A percentile compares a stretch with the other conserved stretches of the same genome.
These are phyloP conservation scores for Verbena officinalis DNA, from an alignment of 257 asterid species.

Conservation along the genomic window DNA sequence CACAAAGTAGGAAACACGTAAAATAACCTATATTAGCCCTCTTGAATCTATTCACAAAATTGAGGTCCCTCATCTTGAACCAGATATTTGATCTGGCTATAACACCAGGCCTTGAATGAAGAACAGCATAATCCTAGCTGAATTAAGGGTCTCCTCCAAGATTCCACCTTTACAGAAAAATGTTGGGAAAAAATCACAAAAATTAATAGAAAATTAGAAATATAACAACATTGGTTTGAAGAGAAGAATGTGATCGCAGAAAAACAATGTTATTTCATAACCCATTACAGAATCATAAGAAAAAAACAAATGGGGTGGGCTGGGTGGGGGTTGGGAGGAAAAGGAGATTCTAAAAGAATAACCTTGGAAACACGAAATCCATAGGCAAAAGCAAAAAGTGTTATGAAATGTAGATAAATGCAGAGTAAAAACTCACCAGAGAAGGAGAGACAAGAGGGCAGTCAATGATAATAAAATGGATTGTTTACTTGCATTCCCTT, in stretches of 20 bases:
- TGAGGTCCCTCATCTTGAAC: constrained; percentile 65
- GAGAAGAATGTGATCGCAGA: constrained; percentile 32
- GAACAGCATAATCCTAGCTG: constrained; percentile 35
- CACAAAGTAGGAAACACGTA: constrained; percentile 39
- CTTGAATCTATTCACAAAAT: constrained; percentile 38
- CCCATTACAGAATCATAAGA: constrained; percentile 23
- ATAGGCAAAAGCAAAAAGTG: constrained; percentile 30
- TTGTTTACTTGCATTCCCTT: constrained; percentile 10
- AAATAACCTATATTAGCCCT: constrained; percentile 38
- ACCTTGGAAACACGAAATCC: constrained; percentile 36
- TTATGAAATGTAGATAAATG: constrained; percentile 31
- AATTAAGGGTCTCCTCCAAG: constrained; percentile 45
- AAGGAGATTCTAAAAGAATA: constrained; percentile 34
- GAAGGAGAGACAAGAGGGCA: constrained; percentile 33
- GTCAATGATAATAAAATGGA: constrained; percentile 31
- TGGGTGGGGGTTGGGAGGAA: not conserved
- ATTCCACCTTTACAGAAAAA: constrained; percentile 41
- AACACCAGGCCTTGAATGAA: constrained; percentile 37
- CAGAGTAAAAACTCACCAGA: constrained; percentile 49
- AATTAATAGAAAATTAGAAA: constrained; percentile 31
- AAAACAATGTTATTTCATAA: constrained; percentile 28
- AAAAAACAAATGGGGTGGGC: not conserved
- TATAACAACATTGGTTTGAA: constrained; percentile 29
- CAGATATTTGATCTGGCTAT: constrained; percentile 37
- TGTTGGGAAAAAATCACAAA: not conserved